These are phyloP conservation scores for Cupressus sempervirens DNA, from an alignment of 75 land plant genomes.

Conservation along the genomic window DNA sequence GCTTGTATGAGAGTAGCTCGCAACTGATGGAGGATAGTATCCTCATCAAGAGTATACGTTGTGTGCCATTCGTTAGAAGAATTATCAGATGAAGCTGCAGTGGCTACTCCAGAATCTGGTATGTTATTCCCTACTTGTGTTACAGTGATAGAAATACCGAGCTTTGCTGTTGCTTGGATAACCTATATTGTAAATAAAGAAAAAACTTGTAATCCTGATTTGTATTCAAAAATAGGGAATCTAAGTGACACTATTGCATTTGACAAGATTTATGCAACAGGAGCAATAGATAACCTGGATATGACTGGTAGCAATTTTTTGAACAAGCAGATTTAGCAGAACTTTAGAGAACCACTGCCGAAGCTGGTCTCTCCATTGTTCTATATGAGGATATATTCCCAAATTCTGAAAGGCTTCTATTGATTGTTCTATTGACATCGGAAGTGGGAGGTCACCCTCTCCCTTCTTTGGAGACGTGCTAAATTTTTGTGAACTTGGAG, in stretches of 20 bases:
- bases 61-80: conserved; percentile 77
- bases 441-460: conserved; percentile 79
- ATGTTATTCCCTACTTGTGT: conserved; percentile 64
- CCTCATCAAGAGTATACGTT: conserved; percentile 73
- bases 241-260: not conserved
- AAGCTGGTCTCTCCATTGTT: conserved; percentile 90
- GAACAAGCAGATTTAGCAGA: conserved; percentile 74
- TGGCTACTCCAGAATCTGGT: conserved; percentile 19
- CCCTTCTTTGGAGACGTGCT: conserved; percentile 87
- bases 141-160: conserved; percentile 60
- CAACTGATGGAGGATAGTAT: conserved; percentile 84
- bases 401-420: conserved; percentile 63
- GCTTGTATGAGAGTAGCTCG: conserved; percentile 75
- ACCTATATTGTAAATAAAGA: conserved; percentile 47
- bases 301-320: conserved; percentile 85
- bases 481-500: conserved; percentile 79
- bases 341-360: conserved; percentile 95
- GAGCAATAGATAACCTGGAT: conserved; percentile 51
- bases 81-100: conserved; percentile 36
- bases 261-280: conserved; percentile 5
- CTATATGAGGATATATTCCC: conserved; percentile 87
- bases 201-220: conserved; percentile 1
- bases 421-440: conserved; percentile 81
- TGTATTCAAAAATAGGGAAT: not conserved
- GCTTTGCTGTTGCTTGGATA: conserved; percentile 78